phyloP scores from a whole-genome alignment of 768 basidiomycete species.

The Chalciporus sphaerocephalus region DNA sequence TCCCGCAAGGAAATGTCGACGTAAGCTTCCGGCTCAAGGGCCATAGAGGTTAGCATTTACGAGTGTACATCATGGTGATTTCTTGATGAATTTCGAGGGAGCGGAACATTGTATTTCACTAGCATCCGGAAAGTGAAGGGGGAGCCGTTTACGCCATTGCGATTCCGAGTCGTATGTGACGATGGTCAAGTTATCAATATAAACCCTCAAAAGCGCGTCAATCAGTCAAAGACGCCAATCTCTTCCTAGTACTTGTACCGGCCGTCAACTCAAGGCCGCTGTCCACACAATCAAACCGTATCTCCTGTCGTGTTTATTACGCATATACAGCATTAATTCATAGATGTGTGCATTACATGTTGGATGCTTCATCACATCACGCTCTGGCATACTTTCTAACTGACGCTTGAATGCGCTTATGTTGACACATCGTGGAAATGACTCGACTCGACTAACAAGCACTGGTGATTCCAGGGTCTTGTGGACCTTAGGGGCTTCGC shows the following conservation, averaged over 20 bases:
- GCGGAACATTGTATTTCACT: slow-evolving; percentile 79
- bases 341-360: background rate
- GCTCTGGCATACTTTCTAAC: too few species aligned
- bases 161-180: slow-evolving; percentile 64
- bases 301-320: background rate
- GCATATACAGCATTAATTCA: background rate
- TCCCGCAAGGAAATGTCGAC: slow-evolving; percentile 73
- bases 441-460: too few species aligned
- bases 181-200: slow-evolving; percentile 48
- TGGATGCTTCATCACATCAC: too few species aligned
- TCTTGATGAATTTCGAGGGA: slow-evolving; percentile 36
- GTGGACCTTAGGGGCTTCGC: too few species aligned
- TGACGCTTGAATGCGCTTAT: too few species aligned
- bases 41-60: slow-evolving; percentile 49
- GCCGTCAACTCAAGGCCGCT: background rate
- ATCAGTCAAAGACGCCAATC: background rate
- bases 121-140: slow-evolving; percentile 77
- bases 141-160: slow-evolving; percentile 58
- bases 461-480: too few species aligned
- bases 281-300: background rate
- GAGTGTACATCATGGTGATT: background rate
- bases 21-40: slow-evolving; percentile 74
- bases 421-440: too few species aligned
- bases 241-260: background rate
- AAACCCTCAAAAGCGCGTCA: slow-evolving; percentile 2